These are phyloP conservation scores for Echinosophora koreensis DNA, from an alignment of 306 rosid species.

Conservation along the genomic window DNA sequence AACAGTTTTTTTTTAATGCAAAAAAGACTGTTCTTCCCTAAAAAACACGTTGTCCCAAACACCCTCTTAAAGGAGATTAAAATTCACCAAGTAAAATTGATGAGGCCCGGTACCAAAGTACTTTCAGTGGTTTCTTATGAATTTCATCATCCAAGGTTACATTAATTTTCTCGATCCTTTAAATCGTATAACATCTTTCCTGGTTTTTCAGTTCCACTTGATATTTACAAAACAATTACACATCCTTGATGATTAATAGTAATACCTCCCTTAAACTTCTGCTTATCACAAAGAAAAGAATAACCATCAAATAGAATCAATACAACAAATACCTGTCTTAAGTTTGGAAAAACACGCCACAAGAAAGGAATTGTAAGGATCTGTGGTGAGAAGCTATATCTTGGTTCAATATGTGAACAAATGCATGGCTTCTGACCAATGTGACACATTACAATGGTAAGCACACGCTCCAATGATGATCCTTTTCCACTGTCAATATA, in stretches of 20 bases:
- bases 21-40: no score
- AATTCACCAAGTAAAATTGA: background rate
- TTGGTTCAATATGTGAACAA: constrained; percentile 68
- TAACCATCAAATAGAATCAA: constrained; percentile 29
- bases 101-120: background rate
- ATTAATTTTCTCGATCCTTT: constrained; percentile 12
- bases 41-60: no score
- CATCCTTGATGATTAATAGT: constrained; percentile 2
- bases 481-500: constrained; percentile 50
- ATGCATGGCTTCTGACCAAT: constrained; percentile 78
- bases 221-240: constrained; percentile 42
- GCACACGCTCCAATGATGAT: constrained; percentile 80
- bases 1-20: no score
- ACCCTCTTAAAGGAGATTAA: constrained; percentile 10
- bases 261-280: constrained; percentile 18
- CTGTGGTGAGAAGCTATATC: constrained; percentile 85
- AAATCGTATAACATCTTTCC: constrained; percentile 17
- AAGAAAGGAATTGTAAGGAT: constrained; percentile 88
- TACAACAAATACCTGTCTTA: constrained; percentile 69
- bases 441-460: constrained; percentile 69
- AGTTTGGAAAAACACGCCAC: constrained; percentile 81
- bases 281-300: constrained; percentile 24
- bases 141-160: constrained; percentile 14
- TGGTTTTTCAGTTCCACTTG: background rate
- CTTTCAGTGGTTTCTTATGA: constrained; percentile 14